phyloP scores from a whole-genome alignment of 225 moss, liverwort and hornwort genomes.

The Antitrichia curtipendula region DNA sequence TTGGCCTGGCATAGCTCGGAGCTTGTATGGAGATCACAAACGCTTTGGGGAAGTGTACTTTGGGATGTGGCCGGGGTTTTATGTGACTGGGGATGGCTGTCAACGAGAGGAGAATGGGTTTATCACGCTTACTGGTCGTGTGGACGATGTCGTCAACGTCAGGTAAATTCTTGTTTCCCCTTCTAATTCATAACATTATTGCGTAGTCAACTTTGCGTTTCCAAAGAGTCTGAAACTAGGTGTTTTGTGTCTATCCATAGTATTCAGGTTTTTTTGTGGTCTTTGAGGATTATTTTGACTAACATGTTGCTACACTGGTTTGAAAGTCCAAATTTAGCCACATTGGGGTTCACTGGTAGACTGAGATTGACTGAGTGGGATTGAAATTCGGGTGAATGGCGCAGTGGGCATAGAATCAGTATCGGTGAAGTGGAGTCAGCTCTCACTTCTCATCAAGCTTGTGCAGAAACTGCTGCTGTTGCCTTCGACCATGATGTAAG shows the following conservation, averaged over 20 bases:
- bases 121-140: conserved; percentile 70
- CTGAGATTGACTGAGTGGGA: not conserved
- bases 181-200: not conserved
- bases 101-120: conserved; percentile 57
- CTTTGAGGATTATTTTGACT: not conserved
- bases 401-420: conserved; percentile 83
- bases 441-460: conserved; percentile 44
- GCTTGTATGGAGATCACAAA: conserved; percentile 57
- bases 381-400: not conserved
- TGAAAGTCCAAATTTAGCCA: not conserved
- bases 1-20: conserved; percentile 78
- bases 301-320: too few species aligned
- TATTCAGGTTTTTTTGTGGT: not conserved
- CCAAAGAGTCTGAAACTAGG: not conserved
- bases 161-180: not conserved
- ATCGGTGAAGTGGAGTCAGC: conserved; percentile 87
- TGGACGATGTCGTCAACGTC: conserved; percentile 74
- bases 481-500: conserved; percentile 71
- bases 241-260: not conserved
- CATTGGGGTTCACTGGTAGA: not conserved
- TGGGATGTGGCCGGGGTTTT: conserved; percentile 48
- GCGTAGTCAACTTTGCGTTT: not conserved
- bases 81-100: conserved; percentile 77
- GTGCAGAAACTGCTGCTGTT: conserved; percentile 78
- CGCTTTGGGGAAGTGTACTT: conserved; percentile 65